These are phyloP conservation scores for Metschnikowia orientalis DNA, from an alignment of 805 yeast genomes.

Conservation along the genomic window DNA sequence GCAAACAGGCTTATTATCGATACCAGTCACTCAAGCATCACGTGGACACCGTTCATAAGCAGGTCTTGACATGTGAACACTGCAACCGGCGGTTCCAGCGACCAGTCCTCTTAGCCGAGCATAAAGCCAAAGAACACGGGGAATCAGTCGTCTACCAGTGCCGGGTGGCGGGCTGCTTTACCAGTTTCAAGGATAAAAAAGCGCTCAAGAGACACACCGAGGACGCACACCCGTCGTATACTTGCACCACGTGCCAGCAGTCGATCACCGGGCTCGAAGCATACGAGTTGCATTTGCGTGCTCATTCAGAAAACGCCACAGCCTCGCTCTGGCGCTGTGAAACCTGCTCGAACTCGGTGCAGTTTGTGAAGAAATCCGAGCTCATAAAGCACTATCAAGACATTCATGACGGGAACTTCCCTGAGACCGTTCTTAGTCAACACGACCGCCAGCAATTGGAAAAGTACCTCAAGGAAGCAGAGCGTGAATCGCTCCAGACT, in stretches of 20 bases:
- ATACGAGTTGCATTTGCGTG: slow-evolving; percentile 63
- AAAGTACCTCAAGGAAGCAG: slow-evolving; percentile 17
- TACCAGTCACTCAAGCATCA: slow-evolving; percentile 77
- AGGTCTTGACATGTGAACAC: slow-evolving; percentile 49
- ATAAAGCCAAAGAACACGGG: slow-evolving; percentile 62
- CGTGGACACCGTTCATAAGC: slow-evolving; percentile 55
- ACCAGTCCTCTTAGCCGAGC: slow-evolving; percentile 63
- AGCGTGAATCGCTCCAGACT: slow-evolving; percentile 9
- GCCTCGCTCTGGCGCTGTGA: slow-evolving; percentile 66
- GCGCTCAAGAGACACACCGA: slow-evolving; percentile 68
- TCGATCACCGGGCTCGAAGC: slow-evolving; percentile 72
- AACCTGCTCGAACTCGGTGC: slow-evolving; percentile 37
- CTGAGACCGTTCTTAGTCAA: slow-evolving; percentile 28
- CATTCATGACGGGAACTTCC: slow-evolving; percentile 42
- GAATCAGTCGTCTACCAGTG: slow-evolving; percentile 54
- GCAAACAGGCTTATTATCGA: slow-evolving; percentile 65
- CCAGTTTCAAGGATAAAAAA: slow-evolving; percentile 65
- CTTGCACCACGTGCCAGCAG: slow-evolving; percentile 62
- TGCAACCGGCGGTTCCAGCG: slow-evolving; percentile 65
- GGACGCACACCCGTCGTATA: slow-evolving; percentile 65
- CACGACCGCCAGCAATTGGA: slow-evolving; percentile 22
- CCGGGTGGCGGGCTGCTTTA: slow-evolving; percentile 56
- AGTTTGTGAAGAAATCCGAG: slow-evolving; percentile 54
- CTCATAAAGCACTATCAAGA: slow-evolving; percentile 52
- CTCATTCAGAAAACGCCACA: slow-evolving; percentile 43